Base-by-base conservation (phyloP, 2,329 filamentous ascomycete species). In the Sporothrix curviconia region DNA sequence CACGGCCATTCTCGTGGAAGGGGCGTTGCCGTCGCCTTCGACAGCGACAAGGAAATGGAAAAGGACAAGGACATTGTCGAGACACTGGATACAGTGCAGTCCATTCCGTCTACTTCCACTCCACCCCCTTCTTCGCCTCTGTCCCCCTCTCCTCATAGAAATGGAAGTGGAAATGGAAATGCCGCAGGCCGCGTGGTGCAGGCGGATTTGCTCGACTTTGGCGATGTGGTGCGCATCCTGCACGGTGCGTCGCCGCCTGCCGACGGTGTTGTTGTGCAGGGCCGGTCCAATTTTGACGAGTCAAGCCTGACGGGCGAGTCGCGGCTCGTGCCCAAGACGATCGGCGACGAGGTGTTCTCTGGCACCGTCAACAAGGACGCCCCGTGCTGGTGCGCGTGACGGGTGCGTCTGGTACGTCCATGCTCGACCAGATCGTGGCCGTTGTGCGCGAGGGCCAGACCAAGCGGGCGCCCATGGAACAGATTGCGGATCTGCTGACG, bases 291-390 rank as follows among this genome's bases (percentile, higher is more conserved):
- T 51, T 96, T 96, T 66, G 90, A 96, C 66, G 92, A 97, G 69
- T 92, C 90, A 11, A 95, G 90, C 60, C 76, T 97, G 60, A 96
- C 92, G 1, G 88, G 88, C 54, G 88, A 92, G 71, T 87, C 87
- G 14, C 78, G 80, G 7, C 80, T 80, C 0, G 81, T 91, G 56
- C 78, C 77, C 65, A 92, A 92, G 71, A 61, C 52, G 0, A 64
- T 73, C 2, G 85, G 83, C 3, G 87, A 90, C 59, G 73, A 76
- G 15, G 83, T 91, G 2, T 91, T 80, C 64, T 82, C 87, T 0
- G 88, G 88, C 15, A 91, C 89, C 0, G 77, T 91, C 67, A 92
- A 92, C 71, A 86, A 86, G 66, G 84, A 78, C 6, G 69, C 77
- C 79, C 86, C 0, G 69, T 91, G 15, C 77, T 82, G 9, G 74